Percentiles rank a stretch among this genome's conserved stretches.
Conservation (phyloP, 2,329 filamentous ascomycete genomes). For the Fusarium domesticum region DNA sequence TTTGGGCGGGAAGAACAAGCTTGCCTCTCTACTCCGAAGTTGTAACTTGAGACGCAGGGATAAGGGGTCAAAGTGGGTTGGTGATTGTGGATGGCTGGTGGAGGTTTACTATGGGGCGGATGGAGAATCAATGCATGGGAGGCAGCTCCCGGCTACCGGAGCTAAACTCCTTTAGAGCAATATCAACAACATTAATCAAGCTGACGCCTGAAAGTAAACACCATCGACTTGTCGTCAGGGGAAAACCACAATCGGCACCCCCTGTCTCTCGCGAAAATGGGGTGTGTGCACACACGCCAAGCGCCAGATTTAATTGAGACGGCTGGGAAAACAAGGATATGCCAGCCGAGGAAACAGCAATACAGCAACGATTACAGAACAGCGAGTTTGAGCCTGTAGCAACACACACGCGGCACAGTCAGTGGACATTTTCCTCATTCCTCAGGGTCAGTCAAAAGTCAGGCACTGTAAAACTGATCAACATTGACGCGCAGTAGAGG, state of each 20-base stretch:
- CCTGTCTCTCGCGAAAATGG: no score
- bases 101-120: constrained; percentile 11
- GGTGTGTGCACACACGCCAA: constrained; percentile 8
- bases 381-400: constrained; percentile 6
- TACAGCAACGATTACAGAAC: background rate
- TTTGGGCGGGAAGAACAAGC: background rate
- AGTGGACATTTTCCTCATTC: background rate
- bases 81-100: no score
- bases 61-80: constrained; percentile 21
- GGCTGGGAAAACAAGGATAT: constrained; percentile 8
- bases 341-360: background rate
- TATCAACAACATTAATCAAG: constrained; percentile 29
- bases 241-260: constrained; percentile 24
- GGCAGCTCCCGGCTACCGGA: constrained; percentile 3
- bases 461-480: constrained; percentile 3
- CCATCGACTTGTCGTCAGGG: constrained; percentile 21
- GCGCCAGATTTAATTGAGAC: constrained; percentile 1
- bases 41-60: constrained; percentile 25
- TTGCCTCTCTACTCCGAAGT: no score
- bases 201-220: constrained; percentile 23
- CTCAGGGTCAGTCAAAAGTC: constrained; percentile 1
- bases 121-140: background rate
- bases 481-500: constrained; percentile 4
- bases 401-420: constrained; percentile 8
- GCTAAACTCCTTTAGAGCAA: constrained; percentile 14